Conservation (phyloP, 345 rosid species). For the Corchorus olitorius region DNA sequence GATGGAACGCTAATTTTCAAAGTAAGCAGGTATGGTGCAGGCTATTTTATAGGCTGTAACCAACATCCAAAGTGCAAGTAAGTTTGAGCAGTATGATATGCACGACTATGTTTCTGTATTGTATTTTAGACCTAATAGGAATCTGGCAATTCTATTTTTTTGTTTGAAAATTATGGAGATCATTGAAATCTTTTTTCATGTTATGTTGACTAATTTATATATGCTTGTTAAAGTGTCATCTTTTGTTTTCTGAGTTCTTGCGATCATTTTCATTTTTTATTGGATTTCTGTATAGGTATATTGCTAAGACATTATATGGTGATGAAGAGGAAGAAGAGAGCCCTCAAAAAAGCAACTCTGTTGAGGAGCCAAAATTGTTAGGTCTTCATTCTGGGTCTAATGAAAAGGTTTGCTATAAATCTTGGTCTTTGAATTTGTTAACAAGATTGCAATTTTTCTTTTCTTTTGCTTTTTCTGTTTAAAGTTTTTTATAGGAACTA, state of each 20-base stretch:
- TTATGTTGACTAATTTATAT: background rate
- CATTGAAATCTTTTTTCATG: background rate
- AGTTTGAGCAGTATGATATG: conserved; percentile 37
- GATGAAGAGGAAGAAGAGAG: conserved; percentile 68
- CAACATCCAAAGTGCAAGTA: conserved; percentile 95
- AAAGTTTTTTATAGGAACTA: conserved; percentile 7
- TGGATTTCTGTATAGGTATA: conserved; percentile 50
- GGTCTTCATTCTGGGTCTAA: conserved; percentile 78
- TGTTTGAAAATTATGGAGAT: background rate
- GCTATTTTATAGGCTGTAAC: conserved; percentile 93
- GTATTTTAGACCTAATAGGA: background rate
- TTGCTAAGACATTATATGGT: conserved; percentile 85
- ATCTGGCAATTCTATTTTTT: background rate
- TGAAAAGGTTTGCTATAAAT: conserved; percentile 69
- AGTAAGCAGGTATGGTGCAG: conserved; percentile 81
- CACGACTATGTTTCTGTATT: background rate
- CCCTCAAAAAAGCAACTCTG: conserved; percentile 40
- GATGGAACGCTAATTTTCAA: conserved; percentile 86
- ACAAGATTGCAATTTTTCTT: conserved; percentile 4
- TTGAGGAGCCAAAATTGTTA: conserved; percentile 82
- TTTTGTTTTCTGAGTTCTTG: conserved; percentile 16
- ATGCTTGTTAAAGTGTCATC: background rate
- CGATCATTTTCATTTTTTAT: conserved; percentile 3
- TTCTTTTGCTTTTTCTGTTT: background rate
- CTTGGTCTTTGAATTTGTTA: conserved; percentile 16